Base-by-base conservation (phyloP, 257 asterid genomes). In the Solanum microdontum region DNA sequence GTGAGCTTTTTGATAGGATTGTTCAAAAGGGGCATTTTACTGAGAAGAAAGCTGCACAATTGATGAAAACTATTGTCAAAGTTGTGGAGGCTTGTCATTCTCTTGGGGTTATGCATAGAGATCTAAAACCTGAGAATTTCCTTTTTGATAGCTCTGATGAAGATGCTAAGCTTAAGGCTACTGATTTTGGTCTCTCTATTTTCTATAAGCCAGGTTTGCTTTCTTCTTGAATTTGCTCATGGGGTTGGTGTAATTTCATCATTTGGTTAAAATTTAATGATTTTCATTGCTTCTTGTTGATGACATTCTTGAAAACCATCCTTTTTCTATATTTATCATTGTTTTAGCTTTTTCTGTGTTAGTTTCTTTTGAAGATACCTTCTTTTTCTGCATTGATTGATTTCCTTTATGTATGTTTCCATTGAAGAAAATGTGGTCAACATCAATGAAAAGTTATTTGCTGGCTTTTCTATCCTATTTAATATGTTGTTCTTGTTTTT, bases 101-200 rank as follows among this genome's bases (percentile, higher is more conserved):
- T 19, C 77, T 86, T 37, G 90, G 90, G 8, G 90, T 89, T n/a
- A 89, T 89, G 90, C 90, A 89, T 60, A 83, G 89, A 30, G 89
- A 87, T 34, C 82, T 87, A 1, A 87, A 87, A 68, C 89, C 89
- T 32, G 90, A 89, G 79, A 89, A 89, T 82, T 89, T 89, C 87
- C 76, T 89, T 60, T 89, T 89, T 60, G 89, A 55, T 55, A 82
- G 70, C 83, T 32, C 86, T 36, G 72, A 87, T 73, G 84, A 87
- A 86, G 86, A 87, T 70, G 86, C 89, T 12, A 84, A 69, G 87
- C 89, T 87, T 73, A 87, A 87, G 89, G 86, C 84, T 68, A 87
- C 86, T 66, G 89, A 87, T 51, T 87, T 87, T 62, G 89, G 89
- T 30, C 45, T 87, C 45, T 87, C 89, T 69, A 86, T 87, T 26